Evolutionary conservation across 2,329 filamentous ascomycete species (phyloP).

Genomic region (Colletotrichum cuscutae): DNA sequence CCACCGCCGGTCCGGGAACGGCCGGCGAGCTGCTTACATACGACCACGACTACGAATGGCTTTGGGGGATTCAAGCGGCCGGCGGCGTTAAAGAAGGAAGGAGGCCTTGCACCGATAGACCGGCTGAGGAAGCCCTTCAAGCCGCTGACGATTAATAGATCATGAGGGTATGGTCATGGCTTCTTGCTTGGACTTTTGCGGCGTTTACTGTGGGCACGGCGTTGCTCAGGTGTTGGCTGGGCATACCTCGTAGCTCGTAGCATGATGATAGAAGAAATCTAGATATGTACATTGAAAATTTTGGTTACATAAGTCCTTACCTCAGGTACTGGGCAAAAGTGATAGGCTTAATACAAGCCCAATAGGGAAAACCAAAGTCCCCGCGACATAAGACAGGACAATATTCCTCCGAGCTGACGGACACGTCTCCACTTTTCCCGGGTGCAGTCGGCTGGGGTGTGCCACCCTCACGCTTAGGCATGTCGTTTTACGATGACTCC

Average conservation of each 20-base stretch:
- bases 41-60: conserved; percentile 57
- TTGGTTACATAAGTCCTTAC: background rate
- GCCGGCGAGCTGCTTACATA: conserved; percentile 59
- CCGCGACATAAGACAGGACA: background rate
- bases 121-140: conserved; percentile 66
- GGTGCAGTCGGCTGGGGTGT: background rate
- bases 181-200: background rate
- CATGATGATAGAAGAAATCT: background rate
- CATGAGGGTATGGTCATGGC: conserved; percentile 1
- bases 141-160: conserved; percentile 62
- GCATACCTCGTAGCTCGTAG: background rate
- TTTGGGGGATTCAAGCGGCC: conserved; percentile 55
- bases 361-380: background rate
- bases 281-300: background rate
- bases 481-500: background rate
- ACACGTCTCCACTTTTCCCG: background rate
- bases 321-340: background rate
- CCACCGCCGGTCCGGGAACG: conserved; percentile 47
- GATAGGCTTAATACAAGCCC: background rate
- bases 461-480: background rate
- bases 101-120: conserved; percentile 59
- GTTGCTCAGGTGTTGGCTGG: background rate
- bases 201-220: background rate
- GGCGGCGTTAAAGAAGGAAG: conserved; percentile 49
- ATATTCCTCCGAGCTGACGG: background rate